Conservation (phyloP, 192 early-diverging fungal species). For the Thoreauomyces humboldtii region DNA sequence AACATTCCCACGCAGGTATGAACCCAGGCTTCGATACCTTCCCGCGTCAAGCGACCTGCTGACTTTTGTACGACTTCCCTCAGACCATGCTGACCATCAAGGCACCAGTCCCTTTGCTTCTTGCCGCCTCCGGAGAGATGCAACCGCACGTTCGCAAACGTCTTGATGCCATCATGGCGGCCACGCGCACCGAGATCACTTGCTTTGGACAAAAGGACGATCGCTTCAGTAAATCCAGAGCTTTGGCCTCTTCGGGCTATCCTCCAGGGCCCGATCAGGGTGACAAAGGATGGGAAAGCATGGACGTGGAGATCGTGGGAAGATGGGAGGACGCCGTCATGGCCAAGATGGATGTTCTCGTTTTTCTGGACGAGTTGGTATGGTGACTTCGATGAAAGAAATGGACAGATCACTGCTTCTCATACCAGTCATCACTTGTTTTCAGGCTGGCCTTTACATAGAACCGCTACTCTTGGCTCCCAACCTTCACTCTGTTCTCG, state of each 20-base stretch:
- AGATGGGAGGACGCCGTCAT: conserved; percentile 43
- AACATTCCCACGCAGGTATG: conserved; percentile 40
- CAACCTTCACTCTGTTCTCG: conserved; percentile 68
- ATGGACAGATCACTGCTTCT: no score
- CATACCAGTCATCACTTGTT: no score
- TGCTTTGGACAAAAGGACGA: conserved; percentile 36
- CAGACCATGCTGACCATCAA: conserved; percentile 44
- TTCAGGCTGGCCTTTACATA: conserved; percentile 42
- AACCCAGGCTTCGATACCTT: not conserved
- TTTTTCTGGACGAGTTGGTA: conserved; percentile 42
- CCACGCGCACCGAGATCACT: conserved; percentile 49
- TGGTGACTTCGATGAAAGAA: conserved; percentile 7
- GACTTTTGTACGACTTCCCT: no score
- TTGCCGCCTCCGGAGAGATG: conserved; percentile 52
- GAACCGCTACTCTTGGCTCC: conserved; percentile 41
- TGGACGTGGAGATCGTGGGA: conserved; percentile 59
- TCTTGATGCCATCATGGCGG: conserved; percentile 48
- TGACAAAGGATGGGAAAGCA: conserved; percentile 24
- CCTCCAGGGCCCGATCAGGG: not conserved
- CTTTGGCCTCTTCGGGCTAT: not conserved
- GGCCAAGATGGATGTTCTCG: conserved; percentile 42
- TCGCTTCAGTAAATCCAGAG: not conserved
- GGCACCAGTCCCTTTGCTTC: conserved; percentile 40
- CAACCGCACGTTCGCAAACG: conserved; percentile 42
- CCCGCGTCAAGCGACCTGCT: not conserved